A percentile compares a stretch with the other conserved stretches of the same genome.
Conservation (phyloP, 2,329 filamentous ascomycete genomes). For the Monilinia polystroma region DNA sequence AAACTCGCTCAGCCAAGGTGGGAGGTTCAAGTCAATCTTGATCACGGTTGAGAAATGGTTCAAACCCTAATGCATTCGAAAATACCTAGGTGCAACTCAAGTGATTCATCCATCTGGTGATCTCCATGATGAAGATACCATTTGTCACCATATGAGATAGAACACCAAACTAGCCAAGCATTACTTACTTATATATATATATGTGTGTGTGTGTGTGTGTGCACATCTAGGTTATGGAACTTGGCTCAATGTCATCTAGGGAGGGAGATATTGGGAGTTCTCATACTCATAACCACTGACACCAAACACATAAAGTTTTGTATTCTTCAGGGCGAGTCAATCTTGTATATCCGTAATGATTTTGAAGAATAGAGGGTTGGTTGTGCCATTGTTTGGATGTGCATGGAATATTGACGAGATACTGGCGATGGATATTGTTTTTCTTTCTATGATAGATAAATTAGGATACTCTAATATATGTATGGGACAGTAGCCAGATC, state of each 20-base stretch:
- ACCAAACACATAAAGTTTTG: neutral
- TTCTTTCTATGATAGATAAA: neutral
- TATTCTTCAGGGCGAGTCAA: neutral
- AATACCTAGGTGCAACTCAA: too few species aligned
- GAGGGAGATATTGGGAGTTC: neutral
- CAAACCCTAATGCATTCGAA: neutral
- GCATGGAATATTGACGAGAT: too few species aligned
- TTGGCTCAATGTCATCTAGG: neutral
- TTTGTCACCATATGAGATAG: too few species aligned
- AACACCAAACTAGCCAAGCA: too few species aligned
- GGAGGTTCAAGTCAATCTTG: neutral
- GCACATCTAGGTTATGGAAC: neutral
- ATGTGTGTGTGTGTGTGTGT: too few species aligned
- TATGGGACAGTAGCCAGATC: neutral
- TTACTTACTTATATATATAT: neutral
- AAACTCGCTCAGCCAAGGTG: neutral
- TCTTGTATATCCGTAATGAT: too few species aligned
- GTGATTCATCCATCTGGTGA: too few species aligned
- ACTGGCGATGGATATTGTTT: neutral
- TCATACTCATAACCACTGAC: neutral
- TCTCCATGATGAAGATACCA: too few species aligned
- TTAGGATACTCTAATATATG: neutral
- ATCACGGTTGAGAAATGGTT: neutral
- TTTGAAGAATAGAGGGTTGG: neutral
- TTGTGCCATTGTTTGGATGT: neutral